A percentile compares a stretch with the other conserved stretches of the same genome.
These are phyloP conservation scores for Neotropicomus parvogracilis DNA, from an alignment of 1,284 basidiomycete species.

Conservation along the genomic window DNA sequence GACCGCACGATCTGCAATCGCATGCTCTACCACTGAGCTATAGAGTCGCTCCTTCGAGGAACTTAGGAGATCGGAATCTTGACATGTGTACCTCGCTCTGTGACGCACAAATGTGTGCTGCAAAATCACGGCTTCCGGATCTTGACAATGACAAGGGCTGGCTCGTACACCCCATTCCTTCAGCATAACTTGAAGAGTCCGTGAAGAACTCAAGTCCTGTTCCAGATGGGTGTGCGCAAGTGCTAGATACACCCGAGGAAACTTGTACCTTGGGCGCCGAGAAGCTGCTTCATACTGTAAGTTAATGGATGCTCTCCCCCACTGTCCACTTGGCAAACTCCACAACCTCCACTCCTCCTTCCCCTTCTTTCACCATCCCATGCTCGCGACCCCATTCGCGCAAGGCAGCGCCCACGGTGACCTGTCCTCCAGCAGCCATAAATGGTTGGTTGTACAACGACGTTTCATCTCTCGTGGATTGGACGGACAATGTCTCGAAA, in stretches of 20 bases:
- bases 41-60: conserved; percentile 14
- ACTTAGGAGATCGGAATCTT: too few species aligned
- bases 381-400: conserved; percentile 62
- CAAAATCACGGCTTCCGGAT: too few species aligned
- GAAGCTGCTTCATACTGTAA: too few species aligned
- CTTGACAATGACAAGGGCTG: too few species aligned
- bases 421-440: conserved; percentile 63
- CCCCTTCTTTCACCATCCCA: conserved; percentile 42
- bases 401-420: conserved; percentile 63
- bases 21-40: conserved; percentile 43
- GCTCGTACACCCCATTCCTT: too few species aligned
- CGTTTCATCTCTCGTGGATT: conserved; percentile 46
- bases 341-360: conserved; percentile 52
- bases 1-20: conserved; percentile 41
- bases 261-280: too few species aligned
- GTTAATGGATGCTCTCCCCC: conserved; percentile 38
- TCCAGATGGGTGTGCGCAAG: too few species aligned
- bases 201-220: too few species aligned
- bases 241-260: too few species aligned
- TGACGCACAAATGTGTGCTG: too few species aligned
- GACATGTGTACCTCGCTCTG: too few species aligned
- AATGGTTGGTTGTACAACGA: conserved; percentile 81
- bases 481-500: conserved; percentile 71
- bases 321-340: conserved; percentile 68
- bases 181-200: too few species aligned